These are phyloP conservation scores for Colletotrichum graminicola DNA, from an alignment of 2,329 filamentous ascomycete genomes.

Conservation along the genomic window DNA sequence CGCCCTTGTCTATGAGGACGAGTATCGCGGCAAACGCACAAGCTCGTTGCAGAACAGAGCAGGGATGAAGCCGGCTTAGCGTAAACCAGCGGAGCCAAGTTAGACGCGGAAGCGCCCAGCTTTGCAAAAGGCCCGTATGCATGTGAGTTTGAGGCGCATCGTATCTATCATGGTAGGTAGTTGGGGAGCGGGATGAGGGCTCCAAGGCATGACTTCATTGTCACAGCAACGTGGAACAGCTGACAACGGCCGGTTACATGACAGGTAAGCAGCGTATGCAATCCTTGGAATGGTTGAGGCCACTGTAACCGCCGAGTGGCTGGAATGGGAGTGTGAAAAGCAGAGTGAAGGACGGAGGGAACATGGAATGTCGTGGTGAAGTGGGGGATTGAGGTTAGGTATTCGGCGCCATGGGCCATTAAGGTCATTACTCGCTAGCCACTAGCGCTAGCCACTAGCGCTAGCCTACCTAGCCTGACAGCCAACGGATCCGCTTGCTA, in stretches of 20 bases:
- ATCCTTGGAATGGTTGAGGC: background rate
- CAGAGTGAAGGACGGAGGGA: background rate
- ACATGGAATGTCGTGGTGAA: background rate
- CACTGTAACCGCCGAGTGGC: no score
- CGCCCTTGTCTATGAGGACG: no score
- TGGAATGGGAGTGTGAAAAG: background rate
- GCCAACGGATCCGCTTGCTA: no score
- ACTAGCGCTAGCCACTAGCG: background rate
- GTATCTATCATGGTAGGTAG: background rate
- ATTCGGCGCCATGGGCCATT: no score
- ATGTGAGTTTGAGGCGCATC: background rate
- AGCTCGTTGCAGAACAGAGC: no score
- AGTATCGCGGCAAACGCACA: no score
- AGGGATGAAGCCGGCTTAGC: background rate
- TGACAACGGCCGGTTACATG: background rate
- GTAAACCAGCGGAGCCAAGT: background rate
- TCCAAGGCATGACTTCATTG: background rate
- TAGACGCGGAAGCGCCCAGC: constrained; percentile 24
- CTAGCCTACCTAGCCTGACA: background rate
- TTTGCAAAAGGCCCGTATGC: constrained; percentile 11
- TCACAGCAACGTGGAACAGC: background rate
- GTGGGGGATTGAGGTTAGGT: no score
- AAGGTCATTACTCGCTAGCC: no score
- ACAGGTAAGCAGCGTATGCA: background rate
- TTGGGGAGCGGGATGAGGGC: background rate